A percentile compares a stretch with the other conserved stretches of the same genome.
Conservation (phyloP, 2,329 filamentous ascomycete species). For the Talaromyces sp. region DNA sequence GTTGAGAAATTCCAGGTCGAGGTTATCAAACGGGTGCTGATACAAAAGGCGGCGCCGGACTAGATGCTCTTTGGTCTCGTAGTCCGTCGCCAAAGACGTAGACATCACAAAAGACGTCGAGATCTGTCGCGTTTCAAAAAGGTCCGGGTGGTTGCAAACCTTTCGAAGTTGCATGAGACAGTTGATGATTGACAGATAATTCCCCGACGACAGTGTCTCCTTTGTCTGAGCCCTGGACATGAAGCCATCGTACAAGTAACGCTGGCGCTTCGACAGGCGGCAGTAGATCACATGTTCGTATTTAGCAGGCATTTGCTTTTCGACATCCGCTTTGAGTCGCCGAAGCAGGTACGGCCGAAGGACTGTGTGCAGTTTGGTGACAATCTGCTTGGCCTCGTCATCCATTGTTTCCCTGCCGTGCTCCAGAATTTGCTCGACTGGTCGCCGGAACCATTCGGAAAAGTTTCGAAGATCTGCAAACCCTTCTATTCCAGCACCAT, state of each 20-base stretch:
- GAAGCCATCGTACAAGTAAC: conserved; percentile 94
- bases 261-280: conserved; percentile 87
- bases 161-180: conserved; percentile 96
- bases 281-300: conserved; percentile 97
- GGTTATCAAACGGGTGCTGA: conserved; percentile 56
- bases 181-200: conserved; percentile 97
- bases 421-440: conserved; percentile 92
- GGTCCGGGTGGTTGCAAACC: conserved; percentile 95
- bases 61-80: conserved; percentile 65
- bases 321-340: conserved; percentile 89
- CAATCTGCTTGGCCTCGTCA: conserved; percentile 85
- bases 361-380: conserved; percentile 89
- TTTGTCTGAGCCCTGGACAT: conserved; percentile 85
- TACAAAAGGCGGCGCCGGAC: conserved; percentile 63
- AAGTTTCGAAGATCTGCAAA: conserved; percentile 96
- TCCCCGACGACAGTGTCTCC: conserved; percentile 82
- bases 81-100: conserved; percentile 69
- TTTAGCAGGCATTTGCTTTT: conserved; percentile 98
- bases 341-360: conserved; percentile 86
- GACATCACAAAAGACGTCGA: conserved; percentile 95
- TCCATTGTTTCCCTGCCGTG: conserved; percentile 92
- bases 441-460: conserved; percentile 90
- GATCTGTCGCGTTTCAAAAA: conserved; percentile 93
- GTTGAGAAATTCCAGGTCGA: conserved; percentile 73
- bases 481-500: conserved; percentile 72